Evolutionary conservation across 2,329 filamentous ascomycete species (phyloP), one percentile per base, ranked within the genome.

Genomic region (Talaromyces sp.): DNA sequence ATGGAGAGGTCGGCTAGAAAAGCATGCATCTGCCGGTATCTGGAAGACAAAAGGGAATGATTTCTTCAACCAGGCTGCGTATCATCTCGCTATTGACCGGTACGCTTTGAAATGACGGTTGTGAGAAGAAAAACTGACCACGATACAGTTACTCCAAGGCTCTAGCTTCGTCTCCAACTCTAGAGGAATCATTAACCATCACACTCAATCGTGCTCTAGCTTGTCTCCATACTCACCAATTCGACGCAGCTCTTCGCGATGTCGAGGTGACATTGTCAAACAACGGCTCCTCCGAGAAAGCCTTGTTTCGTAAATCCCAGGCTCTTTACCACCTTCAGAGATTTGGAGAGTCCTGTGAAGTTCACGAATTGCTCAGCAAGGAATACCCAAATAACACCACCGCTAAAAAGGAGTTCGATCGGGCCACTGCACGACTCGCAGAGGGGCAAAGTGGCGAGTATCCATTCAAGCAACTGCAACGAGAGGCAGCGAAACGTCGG

Each of bases 321-420:
- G 81, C 81, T 0, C 70, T 81, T 0, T 83, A 83, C 57, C 64
- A 70, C 4, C 73, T 83, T 3, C 64, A 67, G 0, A 67, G 71
- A n/a, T 83, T 75, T 59, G 55, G 64, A 0, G 67, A 73, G 56
- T 79, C 74, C 42, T 71, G 74, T 19, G 64, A 72, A 5, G 75
- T 70, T 27, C 72, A 81, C 13, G 62, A 67, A 13, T 54, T 62
- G 1, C 69, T 82, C 6, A 39, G 67, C 15, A 64, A 66, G 39
- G 66, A 59, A 19, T 76, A 71, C 65, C 78, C 77, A 54, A 63
- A 65, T 13, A 82, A 77, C 62, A 62, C 22, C 2, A 60, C 63
- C 0, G 76, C 71, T 13, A 3, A 66, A 66, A 56, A 1, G 9
- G 30, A 56, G n/a, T 25, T 56, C 15, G 30, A 27, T 19, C 30